Conservation (phyloP, 2,329 filamentous ascomycete species). For the Exserohilum turcica region DNA sequence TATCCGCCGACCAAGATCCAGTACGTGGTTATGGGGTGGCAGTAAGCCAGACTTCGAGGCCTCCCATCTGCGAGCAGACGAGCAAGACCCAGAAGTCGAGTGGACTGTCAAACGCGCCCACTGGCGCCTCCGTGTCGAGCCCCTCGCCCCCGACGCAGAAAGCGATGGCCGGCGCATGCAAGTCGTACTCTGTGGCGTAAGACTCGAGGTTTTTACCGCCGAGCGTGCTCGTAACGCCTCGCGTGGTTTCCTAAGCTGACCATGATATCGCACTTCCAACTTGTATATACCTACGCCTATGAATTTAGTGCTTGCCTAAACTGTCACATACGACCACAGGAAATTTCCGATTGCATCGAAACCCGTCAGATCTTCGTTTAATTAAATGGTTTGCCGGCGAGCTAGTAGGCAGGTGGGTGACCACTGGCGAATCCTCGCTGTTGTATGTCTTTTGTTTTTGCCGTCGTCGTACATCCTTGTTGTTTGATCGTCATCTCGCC, state of each 20-base stretch:
- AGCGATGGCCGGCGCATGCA: slow-evolving; percentile 60
- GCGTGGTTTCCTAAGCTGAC: slow-evolving; percentile 63
- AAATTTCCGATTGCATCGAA: not conserved
- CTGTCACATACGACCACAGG: slow-evolving; percentile 13
- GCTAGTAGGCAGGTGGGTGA: slow-evolving; percentile 6
- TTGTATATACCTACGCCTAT: not conserved
- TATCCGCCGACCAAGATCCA: slow-evolving; percentile 11
- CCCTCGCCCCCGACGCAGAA: slow-evolving; percentile 48
- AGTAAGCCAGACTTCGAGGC: not conserved
- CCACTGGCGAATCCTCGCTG: slow-evolving; percentile 5
- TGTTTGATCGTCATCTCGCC: not conserved
- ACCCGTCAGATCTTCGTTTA: slow-evolving; percentile 6
- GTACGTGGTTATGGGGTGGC: not conserved
- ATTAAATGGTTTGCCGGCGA: slow-evolving; percentile 3
- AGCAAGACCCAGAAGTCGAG: slow-evolving; percentile 29
- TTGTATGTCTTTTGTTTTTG: slow-evolving; percentile 10
- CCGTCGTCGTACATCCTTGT: no score
- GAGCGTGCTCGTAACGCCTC: slow-evolving; percentile 69
- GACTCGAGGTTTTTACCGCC: slow-evolving; percentile 71
- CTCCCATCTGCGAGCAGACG: slow-evolving; percentile 13
- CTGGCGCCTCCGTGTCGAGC: slow-evolving; percentile 62
- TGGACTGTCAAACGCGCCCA: slow-evolving; percentile 48
- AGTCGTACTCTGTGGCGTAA: slow-evolving; percentile 75
- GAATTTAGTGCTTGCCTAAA: not conserved
- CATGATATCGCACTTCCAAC: not conserved